Conservation (phyloP, 371 early-diverging fungal species). For the Mortierella sp. region DNA sequence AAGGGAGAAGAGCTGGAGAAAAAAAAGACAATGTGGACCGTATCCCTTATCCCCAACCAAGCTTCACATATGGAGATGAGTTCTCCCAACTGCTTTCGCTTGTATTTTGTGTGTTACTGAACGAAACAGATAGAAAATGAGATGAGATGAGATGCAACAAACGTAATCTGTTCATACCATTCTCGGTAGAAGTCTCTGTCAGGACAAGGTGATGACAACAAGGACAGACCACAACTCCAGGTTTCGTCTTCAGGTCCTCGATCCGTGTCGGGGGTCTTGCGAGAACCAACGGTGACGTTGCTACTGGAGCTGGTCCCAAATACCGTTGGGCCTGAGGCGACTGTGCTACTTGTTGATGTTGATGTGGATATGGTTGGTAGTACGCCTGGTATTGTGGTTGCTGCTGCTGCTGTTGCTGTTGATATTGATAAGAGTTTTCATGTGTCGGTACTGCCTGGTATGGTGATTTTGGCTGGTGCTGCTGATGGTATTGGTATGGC, state of each 20-base stretch:
- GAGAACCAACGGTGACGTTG: conserved; percentile 37
- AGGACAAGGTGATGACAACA: conserved; percentile 44
- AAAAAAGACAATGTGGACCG: neutral
- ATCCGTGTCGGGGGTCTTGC: conserved; percentile 40
- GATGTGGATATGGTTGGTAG: neutral
- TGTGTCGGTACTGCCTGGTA: neutral
- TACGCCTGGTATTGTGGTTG: neutral
- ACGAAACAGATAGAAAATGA: neutral
- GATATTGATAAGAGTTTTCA: neutral
- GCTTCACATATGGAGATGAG: neutral
- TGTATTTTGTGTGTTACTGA: neutral
- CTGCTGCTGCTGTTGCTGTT: neutral
- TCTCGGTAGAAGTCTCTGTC: conserved; percentile 48
- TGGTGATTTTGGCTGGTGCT: neutral
- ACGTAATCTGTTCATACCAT: conserved; percentile 19
- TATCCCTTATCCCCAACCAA: neutral
- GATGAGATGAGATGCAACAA: neutral
- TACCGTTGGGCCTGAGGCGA: conserved; percentile 16
- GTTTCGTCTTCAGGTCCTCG: conserved; percentile 38
- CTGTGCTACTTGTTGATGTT: neutral
- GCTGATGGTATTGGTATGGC: conserved; percentile 2
- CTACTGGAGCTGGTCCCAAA: neutral
- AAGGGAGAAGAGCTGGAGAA: neutral
- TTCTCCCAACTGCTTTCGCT: neutral
- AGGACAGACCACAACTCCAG: conserved; percentile 50